Conservation (phyloP, 2,329 filamentous ascomycete genomes). For the Aspergillus novoparasiticus region DNA sequence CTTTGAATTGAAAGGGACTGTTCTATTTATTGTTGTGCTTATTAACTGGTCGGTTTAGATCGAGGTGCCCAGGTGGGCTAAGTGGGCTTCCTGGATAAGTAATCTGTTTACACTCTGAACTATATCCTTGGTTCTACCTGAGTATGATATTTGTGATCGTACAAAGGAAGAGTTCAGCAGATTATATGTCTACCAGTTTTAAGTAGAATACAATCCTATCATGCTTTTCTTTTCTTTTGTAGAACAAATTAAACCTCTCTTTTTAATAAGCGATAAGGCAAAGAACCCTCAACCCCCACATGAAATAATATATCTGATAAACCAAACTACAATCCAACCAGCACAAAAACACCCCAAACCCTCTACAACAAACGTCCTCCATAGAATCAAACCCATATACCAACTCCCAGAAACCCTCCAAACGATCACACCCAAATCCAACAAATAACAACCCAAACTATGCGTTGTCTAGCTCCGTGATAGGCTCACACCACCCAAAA, state of each 20-base stretch:
- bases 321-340: not conserved
- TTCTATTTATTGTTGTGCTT: not conserved
- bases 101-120: not conserved
- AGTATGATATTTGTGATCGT: not conserved
- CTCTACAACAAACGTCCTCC: not conserved
- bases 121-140: not conserved
- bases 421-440: too few relatives aligned
- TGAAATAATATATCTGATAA: not conserved
- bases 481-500: constrained; percentile 2
- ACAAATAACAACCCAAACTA: not conserved
- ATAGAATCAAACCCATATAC: not conserved
- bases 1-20: not conserved
- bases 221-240: not conserved
- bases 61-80: not conserved
- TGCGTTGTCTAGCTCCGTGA: not conserved
- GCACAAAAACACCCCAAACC: too few relatives aligned
- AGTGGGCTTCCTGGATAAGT: not conserved
- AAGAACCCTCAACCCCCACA: not conserved
- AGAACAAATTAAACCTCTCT: not conserved
- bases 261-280: not conserved
- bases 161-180: too few relatives aligned
- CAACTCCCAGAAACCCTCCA: not conserved
- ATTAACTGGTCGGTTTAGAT: not conserved
- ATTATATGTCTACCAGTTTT: not conserved
- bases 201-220: not conserved